phyloP scores from a whole-genome alignment of 192 early-diverging fungal genomes.

The Coemansia sp. region DNA sequence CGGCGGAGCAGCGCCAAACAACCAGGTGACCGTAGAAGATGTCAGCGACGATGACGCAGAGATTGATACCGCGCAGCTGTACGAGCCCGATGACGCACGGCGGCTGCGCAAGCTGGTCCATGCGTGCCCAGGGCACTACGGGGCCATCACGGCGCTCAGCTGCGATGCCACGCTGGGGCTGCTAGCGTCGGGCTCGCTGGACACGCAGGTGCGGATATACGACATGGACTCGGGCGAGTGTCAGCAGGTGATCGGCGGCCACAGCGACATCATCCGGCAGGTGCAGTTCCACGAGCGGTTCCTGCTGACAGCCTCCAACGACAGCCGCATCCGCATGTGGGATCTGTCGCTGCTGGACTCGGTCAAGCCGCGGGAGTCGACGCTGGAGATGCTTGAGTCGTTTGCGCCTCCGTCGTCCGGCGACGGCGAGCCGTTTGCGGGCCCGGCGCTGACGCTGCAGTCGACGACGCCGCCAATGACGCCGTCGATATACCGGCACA shows the following conservation, averaged over 20 bases:
- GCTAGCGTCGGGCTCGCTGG: constrained; percentile 62
- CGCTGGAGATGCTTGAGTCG: constrained; percentile 45
- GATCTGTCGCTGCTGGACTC: constrained; percentile 58
- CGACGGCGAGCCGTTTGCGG: neutral
- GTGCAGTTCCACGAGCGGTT: constrained; percentile 41
- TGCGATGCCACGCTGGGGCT: constrained; percentile 56
- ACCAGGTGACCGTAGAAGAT: constrained; percentile 10
- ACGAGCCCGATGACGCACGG: constrained; percentile 31
- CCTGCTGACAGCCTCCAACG: constrained; percentile 62
- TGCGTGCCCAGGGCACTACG: constrained; percentile 57
- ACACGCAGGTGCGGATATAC: constrained; percentile 69
- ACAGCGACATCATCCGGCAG: constrained; percentile 30
- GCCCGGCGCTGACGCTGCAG: constrained; percentile 38
- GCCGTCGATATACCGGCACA: constrained; percentile 21
- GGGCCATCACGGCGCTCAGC: constrained; percentile 56
- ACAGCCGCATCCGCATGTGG: constrained; percentile 66
- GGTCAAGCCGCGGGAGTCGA: constrained; percentile 51
- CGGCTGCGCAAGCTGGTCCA: constrained; percentile 22
- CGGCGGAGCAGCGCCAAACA: neutral
- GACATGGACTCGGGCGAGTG: constrained; percentile 41
- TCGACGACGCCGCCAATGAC: constrained; percentile 54
- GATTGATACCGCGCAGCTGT: neutral
- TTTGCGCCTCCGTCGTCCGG: neutral
- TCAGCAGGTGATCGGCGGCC: constrained; percentile 31
- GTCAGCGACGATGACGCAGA: constrained; percentile 12